Base-by-base conservation (phyloP, 164 flowering plant species). In the Nymphaea thermarum region DNA sequence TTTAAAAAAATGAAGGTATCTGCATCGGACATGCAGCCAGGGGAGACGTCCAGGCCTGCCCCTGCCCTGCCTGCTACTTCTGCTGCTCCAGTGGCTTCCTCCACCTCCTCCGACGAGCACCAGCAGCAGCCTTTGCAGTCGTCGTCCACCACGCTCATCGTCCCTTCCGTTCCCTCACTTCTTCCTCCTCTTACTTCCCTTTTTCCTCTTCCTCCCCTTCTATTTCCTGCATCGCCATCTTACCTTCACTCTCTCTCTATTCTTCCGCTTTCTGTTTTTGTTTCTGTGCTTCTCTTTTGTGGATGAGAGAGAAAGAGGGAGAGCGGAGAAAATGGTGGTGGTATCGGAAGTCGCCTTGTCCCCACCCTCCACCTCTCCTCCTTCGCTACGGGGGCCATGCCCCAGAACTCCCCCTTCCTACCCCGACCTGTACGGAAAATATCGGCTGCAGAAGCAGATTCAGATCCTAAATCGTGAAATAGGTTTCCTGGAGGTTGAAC, bases 351-450 rank as follows among this genome's bases (percentile, higher is more conserved):
- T 47, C 12, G 55, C 55, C 12, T 4, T 12, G 55, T 47, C 55
- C 55, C 55, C 3, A 12, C 12, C 5, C 11, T 47, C 55, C 11
- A 47, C 55, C 11, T 47, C 55, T 12, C 55, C 55, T 47, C 7
- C 55, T 47, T 73, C 87, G 71, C 87, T 92, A 1, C 83, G 36
- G 36, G 36, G 85, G 44, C 96, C 96, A 3, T 42, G 76, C n/a
- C 95, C 96, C 0, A 86, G 81, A 74, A 88, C 94, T 0, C 96
- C 98, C 60, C 96, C 96, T 8, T 74, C 68, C 77, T 86, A 81
- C 66, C 98, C 96, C 1, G 96, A 89, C 77, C 81, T 93, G 84
- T 86, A 85, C 64, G 96, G 96, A 6, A 88, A 80, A 76, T 80
- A 92, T n/a, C 70, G 95, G 47, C 86, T 79, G 75, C 71, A 79